phyloP scores from a whole-genome alignment of 139 green algal species.

The Chlorella sp. region DNA sequence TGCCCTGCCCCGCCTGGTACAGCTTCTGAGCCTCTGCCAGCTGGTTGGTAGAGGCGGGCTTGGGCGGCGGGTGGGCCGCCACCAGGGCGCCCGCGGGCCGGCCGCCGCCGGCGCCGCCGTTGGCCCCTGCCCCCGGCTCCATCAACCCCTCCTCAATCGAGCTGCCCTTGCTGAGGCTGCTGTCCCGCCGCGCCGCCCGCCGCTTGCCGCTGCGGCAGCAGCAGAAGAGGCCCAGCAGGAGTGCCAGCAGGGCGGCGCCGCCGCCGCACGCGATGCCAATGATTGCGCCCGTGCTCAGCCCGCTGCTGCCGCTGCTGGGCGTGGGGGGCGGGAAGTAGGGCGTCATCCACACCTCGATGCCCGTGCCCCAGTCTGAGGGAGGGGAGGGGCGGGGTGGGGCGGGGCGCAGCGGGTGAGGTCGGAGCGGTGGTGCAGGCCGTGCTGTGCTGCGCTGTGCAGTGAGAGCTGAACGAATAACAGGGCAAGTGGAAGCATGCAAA shows the following conservation, averaged over 20 bases:
- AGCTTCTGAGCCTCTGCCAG: conserved; percentile 15
- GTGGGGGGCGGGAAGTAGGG: background rate
- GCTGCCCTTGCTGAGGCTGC: background rate
- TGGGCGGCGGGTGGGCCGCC: too few relatives aligned
- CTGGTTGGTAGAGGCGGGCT: background rate
- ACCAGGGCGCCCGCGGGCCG: too few relatives aligned
- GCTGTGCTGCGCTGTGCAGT: background rate
- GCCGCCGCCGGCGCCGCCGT: too few relatives aligned
- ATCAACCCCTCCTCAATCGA: background rate
- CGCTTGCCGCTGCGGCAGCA: conserved; percentile 12
- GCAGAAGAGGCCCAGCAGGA: conserved; percentile 13
- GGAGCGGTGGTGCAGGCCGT: too few relatives aligned
- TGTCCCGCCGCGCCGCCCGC: background rate
- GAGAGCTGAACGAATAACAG: too few relatives aligned
- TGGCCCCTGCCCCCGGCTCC: background rate
- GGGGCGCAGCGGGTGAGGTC: background rate
- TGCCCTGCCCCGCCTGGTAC: conserved; percentile 1
- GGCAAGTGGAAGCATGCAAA: too few relatives aligned
- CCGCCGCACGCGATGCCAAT: conserved; percentile 40
- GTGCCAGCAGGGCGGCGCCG: conserved; percentile 15
- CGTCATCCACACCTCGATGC: background rate
- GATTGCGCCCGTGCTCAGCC: conserved; percentile 33
- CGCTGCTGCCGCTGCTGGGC: background rate
- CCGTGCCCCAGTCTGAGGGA: background rate
- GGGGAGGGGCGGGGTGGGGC: too few relatives aligned